phyloP scores from a whole-genome alignment of 2,329 filamentous ascomycete species.

The Colletotrichum siamense region DNA sequence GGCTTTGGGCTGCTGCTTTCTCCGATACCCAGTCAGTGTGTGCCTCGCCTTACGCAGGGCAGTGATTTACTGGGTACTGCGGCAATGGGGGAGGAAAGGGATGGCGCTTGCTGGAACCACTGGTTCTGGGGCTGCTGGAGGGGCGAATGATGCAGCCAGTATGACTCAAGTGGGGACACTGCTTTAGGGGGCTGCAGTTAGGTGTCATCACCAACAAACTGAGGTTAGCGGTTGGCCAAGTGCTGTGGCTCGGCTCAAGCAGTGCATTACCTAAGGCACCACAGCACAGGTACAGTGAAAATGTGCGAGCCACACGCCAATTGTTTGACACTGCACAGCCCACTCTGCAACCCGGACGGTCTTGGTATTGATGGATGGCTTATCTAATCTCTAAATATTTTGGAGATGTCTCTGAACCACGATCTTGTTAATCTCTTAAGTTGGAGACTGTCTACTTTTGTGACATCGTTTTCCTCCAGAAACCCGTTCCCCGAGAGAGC shows the following conservation, averaged over 20 bases:
- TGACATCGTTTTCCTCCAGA: background rate
- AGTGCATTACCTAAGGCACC: background rate
- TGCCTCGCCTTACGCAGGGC: background rate
- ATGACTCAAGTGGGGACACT: constrained; percentile 18
- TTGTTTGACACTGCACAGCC: background rate
- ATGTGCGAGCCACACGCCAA: background rate
- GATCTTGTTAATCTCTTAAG: background rate
- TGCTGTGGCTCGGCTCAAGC: constrained; percentile 1
- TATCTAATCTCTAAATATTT: background rate
- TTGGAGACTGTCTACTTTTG: background rate
- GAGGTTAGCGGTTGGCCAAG: background rate
- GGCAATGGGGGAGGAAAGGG: background rate
- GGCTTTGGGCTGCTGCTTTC: constrained; percentile 1
- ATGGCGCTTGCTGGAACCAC: background rate
- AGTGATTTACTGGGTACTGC: background rate
- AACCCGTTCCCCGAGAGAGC: background rate
- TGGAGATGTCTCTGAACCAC: background rate
- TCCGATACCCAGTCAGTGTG: background rate
- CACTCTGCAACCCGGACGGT: background rate
- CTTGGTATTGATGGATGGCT: background rate
- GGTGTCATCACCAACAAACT: background rate
- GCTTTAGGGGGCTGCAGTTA: background rate
- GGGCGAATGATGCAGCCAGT: constrained; percentile 13
- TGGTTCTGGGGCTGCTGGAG: background rate
- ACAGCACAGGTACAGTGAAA: background rate